phyloP scores from a whole-genome alignment of 768 basidiomycete species.

The Crucibulum laeve region DNA sequence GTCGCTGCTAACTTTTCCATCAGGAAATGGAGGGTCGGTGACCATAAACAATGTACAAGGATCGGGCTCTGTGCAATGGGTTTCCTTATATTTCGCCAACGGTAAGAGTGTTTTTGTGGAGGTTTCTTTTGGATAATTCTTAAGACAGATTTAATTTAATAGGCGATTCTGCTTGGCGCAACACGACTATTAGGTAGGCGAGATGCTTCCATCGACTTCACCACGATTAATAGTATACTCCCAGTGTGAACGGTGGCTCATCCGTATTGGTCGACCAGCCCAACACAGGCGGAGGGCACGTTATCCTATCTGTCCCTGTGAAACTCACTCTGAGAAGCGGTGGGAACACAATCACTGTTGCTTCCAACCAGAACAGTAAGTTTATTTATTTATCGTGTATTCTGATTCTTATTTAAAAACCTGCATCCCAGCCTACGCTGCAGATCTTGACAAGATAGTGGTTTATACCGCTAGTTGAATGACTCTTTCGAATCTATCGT shows the following conservation, averaged over 20 bases:
- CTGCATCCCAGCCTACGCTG: constrained; percentile 42
- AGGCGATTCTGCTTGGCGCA: constrained; percentile 55
- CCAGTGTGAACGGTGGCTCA: constrained; percentile 59
- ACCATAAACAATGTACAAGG: constrained; percentile 55
- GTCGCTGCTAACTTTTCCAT: neutral
- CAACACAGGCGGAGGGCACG: constrained; percentile 48
- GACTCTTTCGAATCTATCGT: neutral
- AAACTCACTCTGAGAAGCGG: constrained; percentile 45
- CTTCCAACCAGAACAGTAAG: constrained; percentile 47
- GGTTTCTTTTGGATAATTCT: neutral
- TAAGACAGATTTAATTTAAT: neutral
- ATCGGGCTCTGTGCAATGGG: constrained; percentile 50
- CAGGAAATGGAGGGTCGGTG: constrained; percentile 55
- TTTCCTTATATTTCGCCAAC: constrained; percentile 58
- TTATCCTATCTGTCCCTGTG: constrained; percentile 53
- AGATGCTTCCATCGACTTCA: neutral
- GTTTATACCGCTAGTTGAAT: constrained; percentile 44
- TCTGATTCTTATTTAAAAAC: neutral
- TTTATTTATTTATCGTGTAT: neutral
- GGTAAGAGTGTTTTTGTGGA: constrained; percentile 19
- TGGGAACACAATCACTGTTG: constrained; percentile 47
- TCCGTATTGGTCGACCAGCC: constrained; percentile 52
- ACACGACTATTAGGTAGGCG: constrained; percentile 51
- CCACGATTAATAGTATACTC: neutral
- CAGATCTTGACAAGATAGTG: constrained; percentile 56